Evolutionary conservation across 768 basidiomycete genomes (phyloP).

Genomic region (Tricholoma sp.): DNA sequence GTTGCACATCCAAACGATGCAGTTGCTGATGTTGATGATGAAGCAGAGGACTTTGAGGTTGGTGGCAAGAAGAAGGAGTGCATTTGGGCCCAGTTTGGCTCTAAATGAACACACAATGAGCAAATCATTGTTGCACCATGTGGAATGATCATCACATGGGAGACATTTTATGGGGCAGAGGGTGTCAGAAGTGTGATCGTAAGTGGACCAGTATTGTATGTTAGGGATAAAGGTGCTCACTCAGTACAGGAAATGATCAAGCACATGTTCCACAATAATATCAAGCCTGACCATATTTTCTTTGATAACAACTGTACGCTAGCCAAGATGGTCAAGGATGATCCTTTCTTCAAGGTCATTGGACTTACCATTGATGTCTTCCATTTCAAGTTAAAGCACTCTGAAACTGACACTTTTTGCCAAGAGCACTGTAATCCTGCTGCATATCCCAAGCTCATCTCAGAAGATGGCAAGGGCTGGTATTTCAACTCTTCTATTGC

Average conservation of each 20-base stretch:
- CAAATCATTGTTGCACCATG: too few relatives aligned
- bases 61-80: too few relatives aligned
- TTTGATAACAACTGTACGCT: not conserved
- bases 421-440: constrained; percentile 22
- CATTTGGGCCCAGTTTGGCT: too few relatives aligned
- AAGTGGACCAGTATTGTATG: not conserved
- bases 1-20: too few relatives aligned
- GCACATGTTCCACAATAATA: too few relatives aligned
- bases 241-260: too few relatives aligned
- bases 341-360: not conserved
- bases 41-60: too few relatives aligned
- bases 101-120: too few relatives aligned
- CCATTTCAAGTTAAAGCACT: constrained; percentile 23
- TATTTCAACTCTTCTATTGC: constrained; percentile 12
- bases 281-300: too few relatives aligned
- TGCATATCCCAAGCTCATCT: too few relatives aligned
- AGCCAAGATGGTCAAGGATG: not conserved
- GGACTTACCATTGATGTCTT: not conserved
- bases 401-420: constrained; percentile 19
- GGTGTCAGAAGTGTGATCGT: not conserved
- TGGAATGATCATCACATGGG: not conserved
- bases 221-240: too few relatives aligned
- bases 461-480: not conserved
- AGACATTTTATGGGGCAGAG: not conserved
- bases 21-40: too few relatives aligned